Conservation (phyloP, 345 rosid genomes). For the Raphanus sativus region DNA sequence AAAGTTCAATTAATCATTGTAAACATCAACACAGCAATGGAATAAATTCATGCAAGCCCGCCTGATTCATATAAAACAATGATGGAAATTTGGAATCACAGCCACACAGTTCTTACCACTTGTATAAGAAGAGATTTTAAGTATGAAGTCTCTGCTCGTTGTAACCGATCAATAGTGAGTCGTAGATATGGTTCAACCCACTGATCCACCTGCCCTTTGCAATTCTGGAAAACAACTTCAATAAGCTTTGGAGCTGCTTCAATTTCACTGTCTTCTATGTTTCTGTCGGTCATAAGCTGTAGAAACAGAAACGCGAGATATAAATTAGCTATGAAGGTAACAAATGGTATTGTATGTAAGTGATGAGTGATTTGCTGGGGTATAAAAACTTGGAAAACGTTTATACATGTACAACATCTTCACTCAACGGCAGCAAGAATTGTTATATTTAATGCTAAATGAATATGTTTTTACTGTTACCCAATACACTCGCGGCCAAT, state of each 20-base stretch:
- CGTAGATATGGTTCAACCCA: conserved; percentile 96
- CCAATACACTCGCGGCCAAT: conserved; percentile 4
- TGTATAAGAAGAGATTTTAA: conserved; percentile 93
- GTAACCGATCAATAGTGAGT: conserved; percentile 77
- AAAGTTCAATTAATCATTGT: background rate
- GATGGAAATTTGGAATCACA: conserved; percentile 9
- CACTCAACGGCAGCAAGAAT: background rate
- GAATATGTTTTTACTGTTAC: background rate
- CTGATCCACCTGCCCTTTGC: conserved; percentile 97
- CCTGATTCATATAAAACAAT: conserved; percentile 9
- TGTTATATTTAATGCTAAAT: conserved; percentile 14
- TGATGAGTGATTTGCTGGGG: conserved; percentile 1
- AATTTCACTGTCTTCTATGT: conserved; percentile 85
- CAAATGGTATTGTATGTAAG: conserved; percentile 4
- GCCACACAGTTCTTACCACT: conserved; percentile 67
- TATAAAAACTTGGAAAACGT: conserved; percentile 22
- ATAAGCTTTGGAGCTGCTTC: conserved; percentile 98
- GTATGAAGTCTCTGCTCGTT: conserved; percentile 69
- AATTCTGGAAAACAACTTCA: conserved; percentile 94
- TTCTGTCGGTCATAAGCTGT: conserved; percentile 81
- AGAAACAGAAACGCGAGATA: conserved; percentile 25
- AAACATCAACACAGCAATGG: background rate
- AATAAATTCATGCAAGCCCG: conserved; percentile 5
- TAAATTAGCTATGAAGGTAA: conserved; percentile 14
- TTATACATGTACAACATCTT: conserved; percentile 4